Base-by-base conservation (phyloP, 768 basidiomycete genomes). In the Sutorius australiensis region DNA sequence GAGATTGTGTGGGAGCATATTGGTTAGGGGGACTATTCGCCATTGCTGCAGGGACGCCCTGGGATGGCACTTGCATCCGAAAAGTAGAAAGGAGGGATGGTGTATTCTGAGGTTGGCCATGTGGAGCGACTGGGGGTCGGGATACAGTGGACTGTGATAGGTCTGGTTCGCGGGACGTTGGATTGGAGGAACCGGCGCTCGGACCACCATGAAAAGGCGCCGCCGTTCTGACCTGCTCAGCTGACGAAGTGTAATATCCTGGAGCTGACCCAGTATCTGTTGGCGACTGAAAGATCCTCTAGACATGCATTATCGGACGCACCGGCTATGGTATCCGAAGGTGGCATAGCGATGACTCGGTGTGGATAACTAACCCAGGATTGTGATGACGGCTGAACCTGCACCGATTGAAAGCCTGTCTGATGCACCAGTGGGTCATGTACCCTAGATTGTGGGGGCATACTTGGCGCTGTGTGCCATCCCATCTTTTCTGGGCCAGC, bases 401-500 rank as follows among this genome's bases (percentile, higher is more conserved):
- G 57, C 16, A 12, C 17, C 45, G 43, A 19, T 13, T 55, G 61
- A 42, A 40, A 50, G 21, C 42, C 19, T 21, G 57, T 24, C 34
- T 53, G 50, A 30, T 44, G 33, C 28, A 13, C 24, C 19, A 21
- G 36, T 41, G 54, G 33, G 37, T 41, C 48, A 28, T 56, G 39
- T 34, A 21, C 16, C 34, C 32, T 19, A 21, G 49, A 21, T 33
- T 51, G 62, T 8, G 33, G 41, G 1, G 56, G 54, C 40, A 44
- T n/a, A 44, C 50, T 54, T 45, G 51, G 62, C 32, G 49, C 30
- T 11, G 58, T 28, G 45, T 57, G 51, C 50, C 61, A 38, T 58
- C 32, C 40, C 37, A 30, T 50, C 32, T 61, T 54, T n/a, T 40
- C 30, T n/a, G 46, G 13, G 21, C 50, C 8, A n/a, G 48, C 21